Conservation (phyloP, 768 basidiomycete species). For the Infundibulicybe gibba region DNA sequence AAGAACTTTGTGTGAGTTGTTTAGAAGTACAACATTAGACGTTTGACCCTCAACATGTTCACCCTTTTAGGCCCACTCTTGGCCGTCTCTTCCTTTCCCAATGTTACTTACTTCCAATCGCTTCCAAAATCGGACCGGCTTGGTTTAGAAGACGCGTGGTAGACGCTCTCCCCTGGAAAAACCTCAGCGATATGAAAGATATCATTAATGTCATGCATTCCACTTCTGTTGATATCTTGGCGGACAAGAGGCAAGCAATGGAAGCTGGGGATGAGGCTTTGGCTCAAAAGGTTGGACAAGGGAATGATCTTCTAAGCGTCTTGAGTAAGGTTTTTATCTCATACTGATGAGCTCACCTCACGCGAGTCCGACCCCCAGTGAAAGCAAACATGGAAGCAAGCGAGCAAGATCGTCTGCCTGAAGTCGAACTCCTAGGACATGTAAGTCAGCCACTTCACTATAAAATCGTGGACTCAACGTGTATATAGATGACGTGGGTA, state of each 20-base stretch:
- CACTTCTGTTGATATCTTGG: conserved; percentile 26
- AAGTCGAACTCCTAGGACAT: conserved; percentile 31
- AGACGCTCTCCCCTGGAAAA: conserved; percentile 21
- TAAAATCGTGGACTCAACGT: neutral
- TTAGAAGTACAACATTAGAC: neutral
- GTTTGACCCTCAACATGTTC: neutral
- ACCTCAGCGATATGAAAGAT: conserved; percentile 18
- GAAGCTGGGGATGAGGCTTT: conserved; percentile 19
- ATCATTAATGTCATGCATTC: conserved; percentile 30
- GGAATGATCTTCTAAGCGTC: conserved; percentile 27
- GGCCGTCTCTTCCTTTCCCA: conserved; percentile 10
- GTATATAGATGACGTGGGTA: conserved; percentile 6
- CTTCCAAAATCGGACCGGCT: conserved; percentile 26
- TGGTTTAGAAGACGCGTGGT: conserved; percentile 27
- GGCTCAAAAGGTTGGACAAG: conserved; percentile 22
- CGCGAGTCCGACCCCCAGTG: conserved; percentile 15
- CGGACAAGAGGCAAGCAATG: conserved; percentile 29
- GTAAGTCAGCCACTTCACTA: conserved; percentile 8
- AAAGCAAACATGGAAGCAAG: conserved; percentile 26
- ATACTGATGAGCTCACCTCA: neutral
- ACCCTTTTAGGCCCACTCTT: neutral
- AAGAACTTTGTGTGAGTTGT: conserved; percentile 21
- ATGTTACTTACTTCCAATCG: conserved; percentile 20
- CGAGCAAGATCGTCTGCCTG: conserved; percentile 25
- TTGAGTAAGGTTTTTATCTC: conserved; percentile 12